These are phyloP conservation scores for Uronychia binucleata DNA, from an alignment of 73 alveolate genomes.

Conservation along the genomic window DNA sequence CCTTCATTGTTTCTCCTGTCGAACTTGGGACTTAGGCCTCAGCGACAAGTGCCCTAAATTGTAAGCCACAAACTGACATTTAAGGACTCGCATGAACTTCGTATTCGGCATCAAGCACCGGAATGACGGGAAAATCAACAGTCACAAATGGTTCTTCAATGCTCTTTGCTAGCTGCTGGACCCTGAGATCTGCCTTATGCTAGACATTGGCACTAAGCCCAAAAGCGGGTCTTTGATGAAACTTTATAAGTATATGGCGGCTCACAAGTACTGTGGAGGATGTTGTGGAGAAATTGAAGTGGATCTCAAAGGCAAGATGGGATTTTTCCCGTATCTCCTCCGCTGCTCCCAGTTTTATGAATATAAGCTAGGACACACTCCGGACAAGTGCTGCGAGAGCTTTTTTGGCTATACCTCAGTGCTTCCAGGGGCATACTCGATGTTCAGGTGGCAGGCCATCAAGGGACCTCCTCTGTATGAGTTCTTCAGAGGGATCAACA, in stretches of 20 bases:
- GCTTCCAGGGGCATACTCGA: slow-evolving; percentile 66
- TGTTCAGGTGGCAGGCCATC: slow-evolving; percentile 61
- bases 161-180: slow-evolving; percentile 45
- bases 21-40: slow-evolving; percentile 5
- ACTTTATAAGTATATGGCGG: slow-evolving; percentile 25
- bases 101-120: slow-evolving; percentile 48
- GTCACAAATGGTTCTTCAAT: slow-evolving; percentile 58
- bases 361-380: slow-evolving; percentile 52
- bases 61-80: neutral
- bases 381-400: slow-evolving; percentile 52
- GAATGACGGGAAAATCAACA: slow-evolving; percentile 55
- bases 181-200: slow-evolving; percentile 57
- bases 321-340: slow-evolving; percentile 13
- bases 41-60: neutral
- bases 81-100: slow-evolving; percentile 7
- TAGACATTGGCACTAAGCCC: slow-evolving; percentile 62
- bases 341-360: slow-evolving; percentile 45
- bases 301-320: slow-evolving; percentile 14
- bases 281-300: slow-evolving; percentile 66
- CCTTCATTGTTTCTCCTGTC: neutral
- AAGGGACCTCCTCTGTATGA: slow-evolving; percentile 50
- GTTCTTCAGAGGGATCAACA: slow-evolving; percentile 44
- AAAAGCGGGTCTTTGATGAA: slow-evolving; percentile 20
- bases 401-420: slow-evolving; percentile 47
- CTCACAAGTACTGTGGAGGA: slow-evolving; percentile 39